Evolutionary conservation across 2,329 filamentous ascomycete genomes (phyloP).

Genomic region (Ophiostoma ips): DNA sequence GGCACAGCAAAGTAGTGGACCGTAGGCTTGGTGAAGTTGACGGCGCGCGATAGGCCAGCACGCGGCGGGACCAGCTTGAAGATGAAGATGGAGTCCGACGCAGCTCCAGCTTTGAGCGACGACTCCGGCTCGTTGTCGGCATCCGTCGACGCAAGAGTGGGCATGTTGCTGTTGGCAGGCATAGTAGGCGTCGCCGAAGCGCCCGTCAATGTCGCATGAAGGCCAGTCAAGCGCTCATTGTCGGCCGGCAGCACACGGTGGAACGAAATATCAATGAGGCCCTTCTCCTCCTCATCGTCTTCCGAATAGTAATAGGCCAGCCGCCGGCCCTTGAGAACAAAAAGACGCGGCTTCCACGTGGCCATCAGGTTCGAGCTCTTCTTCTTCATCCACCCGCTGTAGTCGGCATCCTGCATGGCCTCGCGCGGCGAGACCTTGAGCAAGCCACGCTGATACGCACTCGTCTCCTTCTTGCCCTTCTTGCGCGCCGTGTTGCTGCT

Average conservation of each 20-base stretch:
- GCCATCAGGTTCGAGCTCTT: constrained; percentile 92
- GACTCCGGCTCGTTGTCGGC: constrained; percentile 31
- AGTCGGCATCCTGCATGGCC: constrained; percentile 77
- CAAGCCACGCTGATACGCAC: constrained; percentile 79
- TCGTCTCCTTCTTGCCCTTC: constrained; percentile 89
- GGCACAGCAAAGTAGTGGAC: constrained; percentile 97
- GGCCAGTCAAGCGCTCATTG: constrained; percentile 74
- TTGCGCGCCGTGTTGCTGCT: constrained; percentile 30
- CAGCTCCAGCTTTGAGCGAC: constrained; percentile 14
- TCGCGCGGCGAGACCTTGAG: constrained; percentile 69
- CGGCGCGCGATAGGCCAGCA: constrained; percentile 71
- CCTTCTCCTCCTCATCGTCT: constrained; percentile 81
- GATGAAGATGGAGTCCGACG: constrained; percentile 66
- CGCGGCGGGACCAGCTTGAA: constrained; percentile 95
- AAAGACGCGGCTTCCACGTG: constrained; percentile 94
- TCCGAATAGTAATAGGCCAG: constrained; percentile 95
- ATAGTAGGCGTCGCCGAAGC: constrained; percentile 56
- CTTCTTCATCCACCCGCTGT: constrained; percentile 99
- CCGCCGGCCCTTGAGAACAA: constrained; percentile 80
- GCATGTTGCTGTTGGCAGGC: constrained; percentile 31
- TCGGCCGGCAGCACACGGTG: constrained; percentile 93
- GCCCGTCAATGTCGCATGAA: constrained; percentile 85
- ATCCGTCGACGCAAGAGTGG: constrained; percentile 29
- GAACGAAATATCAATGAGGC: constrained; percentile 92
- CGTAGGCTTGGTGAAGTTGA: constrained; percentile 94